These are phyloP conservation scores for Pseudogymnoascus sp. DNA, from an alignment of 2,329 filamentous ascomycete genomes.

Conservation along the genomic window DNA sequence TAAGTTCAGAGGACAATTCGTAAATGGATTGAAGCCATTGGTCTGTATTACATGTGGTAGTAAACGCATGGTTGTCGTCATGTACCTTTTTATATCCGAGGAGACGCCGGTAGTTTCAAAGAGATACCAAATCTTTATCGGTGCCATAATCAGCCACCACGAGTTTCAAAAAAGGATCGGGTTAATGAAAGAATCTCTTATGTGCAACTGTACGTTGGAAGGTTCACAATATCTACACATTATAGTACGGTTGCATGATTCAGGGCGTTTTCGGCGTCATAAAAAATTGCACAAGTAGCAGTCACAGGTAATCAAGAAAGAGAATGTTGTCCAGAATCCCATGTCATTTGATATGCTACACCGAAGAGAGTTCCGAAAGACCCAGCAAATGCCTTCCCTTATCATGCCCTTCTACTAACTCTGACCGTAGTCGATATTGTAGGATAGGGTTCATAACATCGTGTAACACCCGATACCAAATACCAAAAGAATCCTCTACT, in stretches of 20 bases:
- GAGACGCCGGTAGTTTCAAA: neutral
- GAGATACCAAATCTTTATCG: neutral
- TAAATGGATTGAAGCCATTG: neutral
- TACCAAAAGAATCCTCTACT: slow-evolving; percentile 25
- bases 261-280: neutral
- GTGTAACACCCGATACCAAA: slow-evolving; percentile 17
- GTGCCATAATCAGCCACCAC: neutral
- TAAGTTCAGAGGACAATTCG: neutral
- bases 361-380: slow-evolving; percentile 25
- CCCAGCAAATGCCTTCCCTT: slow-evolving; percentile 26
- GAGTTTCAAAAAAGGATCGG: neutral
- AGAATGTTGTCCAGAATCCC: slow-evolving; percentile 2
- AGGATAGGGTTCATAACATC: slow-evolving; percentile 25
- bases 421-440: slow-evolving; percentile 21
- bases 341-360: slow-evolving; percentile 29
- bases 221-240: neutral
- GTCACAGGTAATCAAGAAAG: neutral
- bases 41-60: neutral
- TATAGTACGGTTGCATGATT: neutral
- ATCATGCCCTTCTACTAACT: slow-evolving; percentile 21
- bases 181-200: neutral
- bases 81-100: neutral
- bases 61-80: neutral
- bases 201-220: no score
- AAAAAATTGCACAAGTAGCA: neutral